A percentile compares a stretch with the other conserved stretches of the same genome.
Evolutionary conservation across 345 rosid species (phyloP).

Genomic region (Hibiscus syriacus): DNA sequence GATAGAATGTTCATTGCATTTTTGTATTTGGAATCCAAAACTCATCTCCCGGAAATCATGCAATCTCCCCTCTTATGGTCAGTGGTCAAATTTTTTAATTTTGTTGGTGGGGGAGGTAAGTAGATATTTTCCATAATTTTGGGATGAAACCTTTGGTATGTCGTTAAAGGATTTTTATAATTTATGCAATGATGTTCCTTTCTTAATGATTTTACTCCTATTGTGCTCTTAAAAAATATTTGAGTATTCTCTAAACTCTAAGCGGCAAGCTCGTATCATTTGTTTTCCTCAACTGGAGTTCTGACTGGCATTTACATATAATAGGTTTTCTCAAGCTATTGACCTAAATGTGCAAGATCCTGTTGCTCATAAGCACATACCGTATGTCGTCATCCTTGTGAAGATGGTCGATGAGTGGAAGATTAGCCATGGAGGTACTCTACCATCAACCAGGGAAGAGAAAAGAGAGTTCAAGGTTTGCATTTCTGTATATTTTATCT

Average conservation of each 20-base stretch:
- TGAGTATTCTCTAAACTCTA: neutral
- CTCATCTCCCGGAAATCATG: neutral
- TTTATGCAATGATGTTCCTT: neutral
- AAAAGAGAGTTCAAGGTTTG: conserved; percentile 81
- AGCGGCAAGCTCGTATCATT: neutral
- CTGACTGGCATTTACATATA: too few relatives aligned
- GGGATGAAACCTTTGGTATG: neutral
- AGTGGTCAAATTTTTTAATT: neutral
- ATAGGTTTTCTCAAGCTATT: conserved; percentile 71
- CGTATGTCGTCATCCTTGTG: conserved; percentile 81
- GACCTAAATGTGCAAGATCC: conserved; percentile 66
- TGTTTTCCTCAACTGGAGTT: neutral
- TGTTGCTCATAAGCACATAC: conserved; percentile 88
- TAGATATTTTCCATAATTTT: neutral
- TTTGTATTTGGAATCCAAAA: neutral
- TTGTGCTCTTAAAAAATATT: neutral
- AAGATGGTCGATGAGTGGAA: conserved; percentile 85
- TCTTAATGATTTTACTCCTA: neutral
- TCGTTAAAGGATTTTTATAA: neutral
- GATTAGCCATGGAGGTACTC: conserved; percentile 52
- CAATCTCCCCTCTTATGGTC: neutral
- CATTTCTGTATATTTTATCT: neutral
- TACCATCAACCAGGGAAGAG: conserved; percentile 89
- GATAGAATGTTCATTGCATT: neutral
- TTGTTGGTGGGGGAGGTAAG: neutral